phyloP scores from a whole-genome alignment of 2,329 filamentous ascomycete genomes.

The Diaporthe citri region DNA sequence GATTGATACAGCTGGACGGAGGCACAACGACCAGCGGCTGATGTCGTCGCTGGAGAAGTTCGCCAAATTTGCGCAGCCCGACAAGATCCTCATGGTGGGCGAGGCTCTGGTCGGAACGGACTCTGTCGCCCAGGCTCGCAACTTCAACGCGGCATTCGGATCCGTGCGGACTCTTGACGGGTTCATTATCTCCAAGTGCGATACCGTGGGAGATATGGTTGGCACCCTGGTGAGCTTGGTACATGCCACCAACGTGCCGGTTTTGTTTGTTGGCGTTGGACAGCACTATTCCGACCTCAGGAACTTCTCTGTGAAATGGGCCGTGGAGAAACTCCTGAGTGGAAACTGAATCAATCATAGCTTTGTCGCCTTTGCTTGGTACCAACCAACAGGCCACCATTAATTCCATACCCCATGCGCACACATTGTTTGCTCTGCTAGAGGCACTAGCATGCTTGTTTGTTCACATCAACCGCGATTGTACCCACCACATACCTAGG shows the following conservation, averaged over 20 bases:
- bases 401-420: not conserved
- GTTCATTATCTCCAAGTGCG: slow-evolving; percentile 98
- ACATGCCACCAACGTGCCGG: slow-evolving; percentile 95
- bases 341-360: slow-evolving; percentile 52
- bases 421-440: not conserved
- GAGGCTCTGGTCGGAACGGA: slow-evolving; percentile 94
- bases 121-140: slow-evolving; percentile 92
- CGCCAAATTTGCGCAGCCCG: slow-evolving; percentile 92
- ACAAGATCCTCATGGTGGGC: slow-evolving; percentile 98
- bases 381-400: not conserved
- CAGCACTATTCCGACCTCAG: slow-evolving; percentile 78
- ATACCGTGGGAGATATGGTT: slow-evolving; percentile 99
- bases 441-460: not conserved
- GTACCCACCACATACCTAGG: not conserved
- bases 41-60: slow-evolving; percentile 99
- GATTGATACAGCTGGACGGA: slow-evolving; percentile 93
- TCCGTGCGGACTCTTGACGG: slow-evolving; percentile 85
- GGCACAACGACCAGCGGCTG: slow-evolving; percentile 94
- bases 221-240: slow-evolving; percentile 96
- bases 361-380: not conserved
- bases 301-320: slow-evolving; percentile 78
- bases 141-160: slow-evolving; percentile 96
- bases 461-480: not conserved
- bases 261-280: slow-evolving; percentile 87
- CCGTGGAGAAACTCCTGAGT: slow-evolving; percentile 74